These are phyloP conservation scores for Blepharisma stoltei DNA, from an alignment of 73 alveolate species.

Conservation along the genomic window DNA sequence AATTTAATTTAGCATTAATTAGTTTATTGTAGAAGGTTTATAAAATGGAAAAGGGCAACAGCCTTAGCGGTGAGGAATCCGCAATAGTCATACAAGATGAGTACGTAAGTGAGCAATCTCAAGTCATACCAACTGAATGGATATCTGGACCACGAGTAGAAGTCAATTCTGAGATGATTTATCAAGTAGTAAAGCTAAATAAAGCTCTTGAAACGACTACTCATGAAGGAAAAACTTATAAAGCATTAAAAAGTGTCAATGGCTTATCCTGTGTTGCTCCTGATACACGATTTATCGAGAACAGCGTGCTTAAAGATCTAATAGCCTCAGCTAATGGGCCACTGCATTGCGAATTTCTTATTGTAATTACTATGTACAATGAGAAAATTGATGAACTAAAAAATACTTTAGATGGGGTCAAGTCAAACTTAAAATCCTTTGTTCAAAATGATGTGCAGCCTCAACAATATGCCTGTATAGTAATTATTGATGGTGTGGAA, in stretches of 20 bases:
- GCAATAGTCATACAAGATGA: too few relatives aligned
- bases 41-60: too few relatives aligned
- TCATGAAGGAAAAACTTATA: not conserved
- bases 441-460: not conserved
- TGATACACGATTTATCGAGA: not conserved
- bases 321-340: not conserved
- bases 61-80: too few relatives aligned
- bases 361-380: constrained; percentile 53
- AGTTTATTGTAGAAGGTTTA: too few relatives aligned
- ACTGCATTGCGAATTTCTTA: not conserved
- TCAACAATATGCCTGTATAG: not conserved
- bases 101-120: too few relatives aligned
- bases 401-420: constrained; percentile 41
- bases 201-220: not conserved
- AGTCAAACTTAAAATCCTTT: constrained; percentile 21
- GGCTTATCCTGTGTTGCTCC: not conserved
- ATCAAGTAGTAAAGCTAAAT: too few relatives aligned
- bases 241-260: not conserved
- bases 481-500: constrained; percentile 8
- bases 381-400: constrained; percentile 34
- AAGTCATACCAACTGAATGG: too few relatives aligned
- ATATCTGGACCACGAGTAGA: too few relatives aligned
- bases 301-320: not conserved
- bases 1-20: too few relatives aligned
- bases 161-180: too few relatives aligned